These are phyloP conservation scores for Cornus suecica DNA, from an alignment of 148 eudicot species.

Conservation along the genomic window DNA sequence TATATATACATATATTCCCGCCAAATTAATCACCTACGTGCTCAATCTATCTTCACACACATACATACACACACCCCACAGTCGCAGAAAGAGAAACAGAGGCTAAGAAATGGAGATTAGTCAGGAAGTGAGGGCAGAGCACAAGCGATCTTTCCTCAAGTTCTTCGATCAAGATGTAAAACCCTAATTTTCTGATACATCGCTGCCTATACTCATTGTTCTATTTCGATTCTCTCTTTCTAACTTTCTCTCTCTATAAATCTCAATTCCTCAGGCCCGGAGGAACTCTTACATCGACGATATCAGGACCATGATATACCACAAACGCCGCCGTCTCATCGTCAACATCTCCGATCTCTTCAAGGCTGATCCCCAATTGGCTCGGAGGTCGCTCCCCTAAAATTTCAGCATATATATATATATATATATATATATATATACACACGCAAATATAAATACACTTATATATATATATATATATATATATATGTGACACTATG, in stretches of 20 bases:
- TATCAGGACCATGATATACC: conserved; percentile 58
- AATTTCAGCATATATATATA: no score
- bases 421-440: no score
- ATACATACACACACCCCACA: no score
- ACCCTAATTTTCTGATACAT: background rate
- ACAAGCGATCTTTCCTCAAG: conserved; percentile 80
- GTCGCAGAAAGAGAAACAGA: background rate
- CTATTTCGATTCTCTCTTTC: background rate
- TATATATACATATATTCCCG: no score
- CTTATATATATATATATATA: no score
- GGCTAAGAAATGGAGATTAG: conserved; percentile 64
- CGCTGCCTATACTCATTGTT: background rate
- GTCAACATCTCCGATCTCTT: conserved; percentile 69
- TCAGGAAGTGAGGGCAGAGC: conserved; percentile 70
- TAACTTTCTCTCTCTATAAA: background rate
- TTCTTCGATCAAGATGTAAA: conserved; percentile 81
- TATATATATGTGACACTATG: no score
- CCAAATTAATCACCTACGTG: background rate
- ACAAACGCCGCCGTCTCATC: conserved; percentile 68
- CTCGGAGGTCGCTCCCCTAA: conserved; percentile 60
- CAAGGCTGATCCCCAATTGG: conserved; percentile 47
- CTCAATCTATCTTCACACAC: background rate
- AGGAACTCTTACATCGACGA: conserved; percentile 57
- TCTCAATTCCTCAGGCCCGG: conserved; percentile 36
- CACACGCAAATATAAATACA: no score